Percentiles rank a stretch among this genome's conserved stretches.
These are phyloP conservation scores for Byssoonygena ceratinophila DNA, from an alignment of 2,329 filamentous ascomycete species.

Conservation along the genomic window DNA sequence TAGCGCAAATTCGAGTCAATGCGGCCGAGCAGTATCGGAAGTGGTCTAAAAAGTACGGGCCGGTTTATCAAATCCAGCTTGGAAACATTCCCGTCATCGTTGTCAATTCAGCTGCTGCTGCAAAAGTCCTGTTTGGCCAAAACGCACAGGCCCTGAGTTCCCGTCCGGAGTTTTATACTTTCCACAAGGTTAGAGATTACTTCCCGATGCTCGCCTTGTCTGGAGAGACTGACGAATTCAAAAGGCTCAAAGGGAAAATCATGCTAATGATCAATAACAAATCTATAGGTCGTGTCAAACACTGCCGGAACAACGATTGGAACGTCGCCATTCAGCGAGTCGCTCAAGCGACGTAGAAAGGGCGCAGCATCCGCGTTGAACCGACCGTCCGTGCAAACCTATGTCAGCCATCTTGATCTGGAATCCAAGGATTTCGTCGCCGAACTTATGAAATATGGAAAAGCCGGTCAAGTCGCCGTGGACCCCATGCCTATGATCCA, in stretches of 20 bases:
- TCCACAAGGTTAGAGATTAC: slow-evolving; percentile 47
- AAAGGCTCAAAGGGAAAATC: too few relatives aligned
- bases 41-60: slow-evolving; percentile 43
- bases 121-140: slow-evolving; percentile 43
- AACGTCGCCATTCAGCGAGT: slow-evolving; percentile 56
- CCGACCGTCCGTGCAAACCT: slow-evolving; percentile 52
- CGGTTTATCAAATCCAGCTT: slow-evolving; percentile 49
- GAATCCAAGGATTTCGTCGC: slow-evolving; percentile 54
- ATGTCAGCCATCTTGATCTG: slow-evolving; percentile 51
- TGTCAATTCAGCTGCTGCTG: slow-evolving; percentile 45
- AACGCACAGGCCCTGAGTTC: slow-evolving; percentile 47
- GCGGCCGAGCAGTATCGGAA: slow-evolving; percentile 48
- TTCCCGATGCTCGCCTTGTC: too few relatives aligned
- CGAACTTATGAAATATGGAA: slow-evolving; percentile 50
- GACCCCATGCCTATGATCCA: slow-evolving; percentile 61
- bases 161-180: slow-evolving; percentile 49
- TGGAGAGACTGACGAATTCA: too few relatives aligned
- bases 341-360: slow-evolving; percentile 53
- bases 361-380: slow-evolving; percentile 56
- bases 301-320: slow-evolving; percentile 59
- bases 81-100: slow-evolving; percentile 49
- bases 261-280: not conserved
- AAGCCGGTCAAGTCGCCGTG: slow-evolving; percentile 44
- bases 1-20: slow-evolving; percentile 46
- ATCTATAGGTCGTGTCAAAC: slow-evolving; percentile 50